Evolutionary conservation across 1,284 basidiomycete genomes (phyloP).

Genomic region (Grifola frondosa): DNA sequence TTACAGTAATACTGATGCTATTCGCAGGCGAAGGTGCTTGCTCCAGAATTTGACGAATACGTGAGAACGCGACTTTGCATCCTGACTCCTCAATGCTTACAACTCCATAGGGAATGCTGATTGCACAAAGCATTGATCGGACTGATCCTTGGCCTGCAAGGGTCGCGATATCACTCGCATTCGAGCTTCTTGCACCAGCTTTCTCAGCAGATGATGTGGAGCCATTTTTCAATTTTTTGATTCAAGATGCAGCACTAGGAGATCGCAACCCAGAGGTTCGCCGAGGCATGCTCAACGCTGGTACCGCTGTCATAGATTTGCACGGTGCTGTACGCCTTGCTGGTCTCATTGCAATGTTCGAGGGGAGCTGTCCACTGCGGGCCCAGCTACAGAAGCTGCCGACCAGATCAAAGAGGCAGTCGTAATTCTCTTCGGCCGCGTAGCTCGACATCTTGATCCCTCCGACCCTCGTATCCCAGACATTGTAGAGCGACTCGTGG

Average conservation of each 20-base stretch:
- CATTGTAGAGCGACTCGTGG: conserved; percentile 90
- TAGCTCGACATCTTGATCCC: conserved; percentile 85
- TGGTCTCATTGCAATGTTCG: conserved; percentile 83
- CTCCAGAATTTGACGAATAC: conserved; percentile 89
- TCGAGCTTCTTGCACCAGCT: conserved; percentile 69
- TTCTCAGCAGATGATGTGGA: conserved; percentile 70
- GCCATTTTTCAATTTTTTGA: conserved; percentile 86
- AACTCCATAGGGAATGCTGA: conserved; percentile 81
- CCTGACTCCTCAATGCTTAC: background rate
- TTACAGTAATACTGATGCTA: conserved; percentile 5
- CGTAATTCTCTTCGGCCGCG: conserved; percentile 92
- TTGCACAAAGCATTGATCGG: conserved; percentile 85
- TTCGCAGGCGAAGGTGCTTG: conserved; percentile 72
- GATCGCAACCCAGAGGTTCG: conserved; percentile 85
- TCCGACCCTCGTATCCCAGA: conserved; percentile 75
- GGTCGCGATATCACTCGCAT: conserved; percentile 72
- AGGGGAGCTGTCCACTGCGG: conserved; percentile 72
- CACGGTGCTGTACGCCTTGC: conserved; percentile 78
- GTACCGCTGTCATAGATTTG: conserved; percentile 79
- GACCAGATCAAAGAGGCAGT: conserved; percentile 95
- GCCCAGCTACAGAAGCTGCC: conserved; percentile 66
- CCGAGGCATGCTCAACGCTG: conserved; percentile 85
- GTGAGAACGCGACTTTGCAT: conserved; percentile 42
- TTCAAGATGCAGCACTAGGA: conserved; percentile 83
- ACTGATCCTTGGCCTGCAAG: conserved; percentile 92